Evolutionary conservation across 768 basidiomycete species (phyloP).

Genomic region (Boletus eberwhitei): DNA sequence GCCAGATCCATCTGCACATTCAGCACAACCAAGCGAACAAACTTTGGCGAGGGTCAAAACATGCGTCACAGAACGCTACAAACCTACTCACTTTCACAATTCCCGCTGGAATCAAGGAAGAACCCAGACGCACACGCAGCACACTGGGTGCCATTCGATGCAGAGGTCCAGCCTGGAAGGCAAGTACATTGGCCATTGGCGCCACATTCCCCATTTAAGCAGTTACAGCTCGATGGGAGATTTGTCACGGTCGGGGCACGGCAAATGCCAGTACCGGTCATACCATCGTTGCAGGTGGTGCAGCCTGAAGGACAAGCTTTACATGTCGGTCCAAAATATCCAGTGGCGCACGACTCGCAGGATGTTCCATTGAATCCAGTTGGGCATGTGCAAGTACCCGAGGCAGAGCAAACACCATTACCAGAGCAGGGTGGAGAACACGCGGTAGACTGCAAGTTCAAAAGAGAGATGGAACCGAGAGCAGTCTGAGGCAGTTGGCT

Average conservation of each 20-base stretch:
- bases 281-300: constrained; percentile 71
- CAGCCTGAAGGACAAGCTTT: constrained; percentile 69
- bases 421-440: constrained; percentile 78
- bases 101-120: constrained; percentile 65
- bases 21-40: constrained; percentile 68
- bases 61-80: background rate
- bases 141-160: constrained; percentile 71
- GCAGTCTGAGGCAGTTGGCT: constrained; percentile 57
- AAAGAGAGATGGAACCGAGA: constrained; percentile 51
- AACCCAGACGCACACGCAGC: constrained; percentile 73
- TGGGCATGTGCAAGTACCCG: constrained; percentile 70
- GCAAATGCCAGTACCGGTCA: constrained; percentile 74
- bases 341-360: constrained; percentile 73
- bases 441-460: constrained; percentile 67
- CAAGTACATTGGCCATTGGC: constrained; percentile 70
- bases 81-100: constrained; percentile 58
- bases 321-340: constrained; percentile 76
- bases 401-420: constrained; percentile 65
- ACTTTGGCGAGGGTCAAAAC: constrained; percentile 37
- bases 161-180: constrained; percentile 71
- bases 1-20: constrained; percentile 67
- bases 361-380: constrained; percentile 73
- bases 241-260: constrained; percentile 47
- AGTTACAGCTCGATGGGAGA: constrained; percentile 70
- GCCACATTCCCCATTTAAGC: constrained; percentile 75